Evolutionary conservation across 306 rosid species (phyloP).

Genomic region (Canavalia gladiata): DNA sequence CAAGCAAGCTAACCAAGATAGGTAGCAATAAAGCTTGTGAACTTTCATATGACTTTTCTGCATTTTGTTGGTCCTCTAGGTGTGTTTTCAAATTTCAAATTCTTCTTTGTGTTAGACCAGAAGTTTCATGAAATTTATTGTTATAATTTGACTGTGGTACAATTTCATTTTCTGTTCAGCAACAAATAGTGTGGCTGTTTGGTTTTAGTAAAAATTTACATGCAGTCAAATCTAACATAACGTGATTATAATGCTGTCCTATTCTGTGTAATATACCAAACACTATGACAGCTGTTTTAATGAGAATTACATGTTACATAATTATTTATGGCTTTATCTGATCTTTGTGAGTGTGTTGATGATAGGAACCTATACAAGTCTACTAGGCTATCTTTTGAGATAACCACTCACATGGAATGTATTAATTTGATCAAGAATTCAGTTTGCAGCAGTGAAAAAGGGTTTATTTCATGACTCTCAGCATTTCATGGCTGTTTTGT

Average conservation of each 20-base stretch:
- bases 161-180: neutral
- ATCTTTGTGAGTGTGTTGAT: neutral
- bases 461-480: neutral
- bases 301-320: neutral
- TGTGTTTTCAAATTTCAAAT: no score
- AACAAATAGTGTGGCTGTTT: neutral
- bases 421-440: neutral
- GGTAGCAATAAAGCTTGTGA: no score
- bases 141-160: neutral
- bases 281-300: neutral
- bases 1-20: no score
- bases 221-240: neutral
- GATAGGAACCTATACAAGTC: no score
- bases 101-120: no score
- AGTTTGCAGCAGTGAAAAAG: neutral
- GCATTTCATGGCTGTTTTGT: neutral
- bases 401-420: slow-evolving; percentile 15
- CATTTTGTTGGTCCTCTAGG: no score
- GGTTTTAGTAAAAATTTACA: neutral
- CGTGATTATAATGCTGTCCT: neutral
- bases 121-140: no score
- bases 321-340: neutral
- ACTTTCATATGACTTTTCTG: no score
- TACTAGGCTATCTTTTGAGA: slow-evolving; percentile 3
- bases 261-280: neutral